Conservation (phyloP, 192 early-diverging fungal species). For the Chytriomyces confervae region DNA sequence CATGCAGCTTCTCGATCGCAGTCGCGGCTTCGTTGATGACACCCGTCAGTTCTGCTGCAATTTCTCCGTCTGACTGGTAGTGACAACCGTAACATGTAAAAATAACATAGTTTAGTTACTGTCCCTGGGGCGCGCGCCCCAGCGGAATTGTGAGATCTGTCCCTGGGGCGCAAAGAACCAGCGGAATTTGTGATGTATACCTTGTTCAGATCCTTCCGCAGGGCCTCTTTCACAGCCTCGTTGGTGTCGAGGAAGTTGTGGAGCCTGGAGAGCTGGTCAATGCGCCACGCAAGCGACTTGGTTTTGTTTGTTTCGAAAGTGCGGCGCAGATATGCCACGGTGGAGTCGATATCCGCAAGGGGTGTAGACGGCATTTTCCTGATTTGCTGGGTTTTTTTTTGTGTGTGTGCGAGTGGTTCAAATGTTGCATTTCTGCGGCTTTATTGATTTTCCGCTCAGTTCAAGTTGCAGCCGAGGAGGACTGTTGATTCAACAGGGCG, state of each 20-base stretch:
- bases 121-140: neutral
- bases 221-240: neutral
- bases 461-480: too few relatives aligned
- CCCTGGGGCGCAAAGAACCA: neutral
- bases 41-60: slow-evolving; percentile 37
- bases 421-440: too few relatives aligned
- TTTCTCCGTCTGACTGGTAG: slow-evolving; percentile 4
- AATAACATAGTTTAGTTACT: neutral
- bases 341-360: slow-evolving; percentile 18
- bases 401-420: too few relatives aligned
- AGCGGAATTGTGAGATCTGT: neutral
- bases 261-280: slow-evolving; percentile 42
- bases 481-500: too few relatives aligned
- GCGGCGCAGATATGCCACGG: slow-evolving; percentile 40
- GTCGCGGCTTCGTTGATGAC: slow-evolving; percentile 47
- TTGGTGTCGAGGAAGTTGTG: slow-evolving; percentile 20
- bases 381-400: too few relatives aligned
- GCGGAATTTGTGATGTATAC: neutral
- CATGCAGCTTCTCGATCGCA: slow-evolving; percentile 46
- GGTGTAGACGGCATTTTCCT: neutral
- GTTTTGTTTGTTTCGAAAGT: slow-evolving; percentile 44
- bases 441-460: too few relatives aligned
- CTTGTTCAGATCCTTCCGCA: slow-evolving; percentile 6
- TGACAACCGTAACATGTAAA: neutral
- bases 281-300: slow-evolving; percentile 40